Percentiles rank a stretch among this genome's conserved stretches.
Conservation (phyloP, 106 monocot species). For the Platanthera zijinensis region DNA sequence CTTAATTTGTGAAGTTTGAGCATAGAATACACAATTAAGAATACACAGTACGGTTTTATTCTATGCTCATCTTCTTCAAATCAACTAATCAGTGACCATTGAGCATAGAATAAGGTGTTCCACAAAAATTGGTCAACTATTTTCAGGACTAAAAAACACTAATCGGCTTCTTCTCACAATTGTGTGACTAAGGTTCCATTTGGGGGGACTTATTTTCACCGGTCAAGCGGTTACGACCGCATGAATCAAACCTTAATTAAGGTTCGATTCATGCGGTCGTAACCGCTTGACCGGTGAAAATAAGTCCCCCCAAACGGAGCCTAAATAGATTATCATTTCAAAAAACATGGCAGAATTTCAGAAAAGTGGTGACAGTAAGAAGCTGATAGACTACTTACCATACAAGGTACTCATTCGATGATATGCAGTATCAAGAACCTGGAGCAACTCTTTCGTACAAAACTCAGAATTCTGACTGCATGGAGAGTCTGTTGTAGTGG, state of each 20-base stretch:
- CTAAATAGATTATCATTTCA: not conserved
- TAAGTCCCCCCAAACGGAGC: too few relatives aligned
- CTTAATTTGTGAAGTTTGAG: too few relatives aligned
- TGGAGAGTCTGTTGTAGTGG: not conserved
- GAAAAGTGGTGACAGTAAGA: not conserved
- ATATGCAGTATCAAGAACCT: slow-evolving; percentile 43
- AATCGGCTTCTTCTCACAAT: not conserved
- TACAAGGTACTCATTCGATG: slow-evolving; percentile 26
- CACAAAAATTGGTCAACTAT: not conserved
- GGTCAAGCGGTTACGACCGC: too few relatives aligned
- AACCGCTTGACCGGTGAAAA: too few relatives aligned
- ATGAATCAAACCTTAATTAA: too few relatives aligned
- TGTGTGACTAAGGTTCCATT: too few relatives aligned
- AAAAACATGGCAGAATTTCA: not conserved
- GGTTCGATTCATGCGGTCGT: too few relatives aligned
- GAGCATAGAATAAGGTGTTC: not conserved
- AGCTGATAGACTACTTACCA: slow-evolving; percentile 31
- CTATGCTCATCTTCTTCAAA: too few relatives aligned
- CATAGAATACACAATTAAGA: too few relatives aligned
- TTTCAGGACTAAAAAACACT: not conserved
- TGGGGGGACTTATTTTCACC: too few relatives aligned
- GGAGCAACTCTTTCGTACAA: slow-evolving; percentile 39
- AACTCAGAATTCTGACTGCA: slow-evolving; percentile 21
- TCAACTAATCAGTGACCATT: not conserved
- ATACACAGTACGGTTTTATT: too few relatives aligned